Evolutionary conservation across 495 filamentous ascomycete genomes (phyloP), one percentile per base, ranked within the genome.

Genomic region (Bacidia gigantensis): DNA sequence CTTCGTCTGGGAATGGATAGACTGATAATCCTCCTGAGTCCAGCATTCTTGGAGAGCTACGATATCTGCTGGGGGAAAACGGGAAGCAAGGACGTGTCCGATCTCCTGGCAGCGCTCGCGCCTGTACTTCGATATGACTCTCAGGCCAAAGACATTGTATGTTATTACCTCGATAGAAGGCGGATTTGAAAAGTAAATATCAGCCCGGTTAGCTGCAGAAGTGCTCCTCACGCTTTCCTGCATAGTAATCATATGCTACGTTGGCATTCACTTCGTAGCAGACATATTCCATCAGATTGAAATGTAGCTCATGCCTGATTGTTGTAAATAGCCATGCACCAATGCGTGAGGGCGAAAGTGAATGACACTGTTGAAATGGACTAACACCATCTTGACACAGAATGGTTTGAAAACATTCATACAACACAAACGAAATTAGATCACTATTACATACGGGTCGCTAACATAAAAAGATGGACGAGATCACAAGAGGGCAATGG

Each of bases 11-110:
- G 74, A 64, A 26, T 86, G 86, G 56, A 98, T 89, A 63, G 73
- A 79, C 32, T 78, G 73, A 74, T 89, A 97, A 72, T 97, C 92
- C 58, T 87, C 73, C 55, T 93, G 82, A 5, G 87, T 89, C 82
- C 85, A 98, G 73, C 87, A 93, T 73, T 98, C 92, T 71, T 98
- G 92, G 14, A 98, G 73, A 12, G 83, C 87, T 52, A 98, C 87
- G 59, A 98, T 92, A 48, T 93, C 79, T 20, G 89, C 86, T 12
- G 74, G 63, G 0, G 88, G 86, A 32, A 72, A 65, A 49, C 81
- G 70, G 5, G 74, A 62, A 56, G 85, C 81, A 26, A 94, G 74
- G 49, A 79, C 78, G 44, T 77, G 76, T 44, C 89, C 88, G 56
- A 98, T 95, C 64, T 95, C 87, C 11, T 72, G 62, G 44, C 96